Base-by-base conservation (phyloP, 352 stramenopile genomes). In the Phytophthora sp. region DNA sequence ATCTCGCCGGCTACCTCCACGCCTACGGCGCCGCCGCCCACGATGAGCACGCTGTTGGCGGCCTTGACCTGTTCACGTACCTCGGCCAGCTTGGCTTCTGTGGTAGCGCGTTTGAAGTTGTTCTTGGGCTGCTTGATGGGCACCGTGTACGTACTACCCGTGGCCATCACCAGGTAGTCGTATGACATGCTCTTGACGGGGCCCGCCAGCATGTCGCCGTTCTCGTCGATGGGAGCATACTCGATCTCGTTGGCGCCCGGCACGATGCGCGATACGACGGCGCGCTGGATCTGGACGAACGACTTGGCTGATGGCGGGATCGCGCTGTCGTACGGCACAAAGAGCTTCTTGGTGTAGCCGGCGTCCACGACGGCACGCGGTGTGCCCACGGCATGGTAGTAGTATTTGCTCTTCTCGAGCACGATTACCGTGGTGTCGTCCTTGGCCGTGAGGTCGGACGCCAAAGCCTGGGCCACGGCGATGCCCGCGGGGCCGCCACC, bases 121-220 rank as follows among this genome's bases (percentile, higher is more conserved):
- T 68, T 66, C 45, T 65, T 65, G 36, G 55, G 67, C 23, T 72
- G 75, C 46, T 89, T 91, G 63, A 89, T 82, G 2, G 82, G 82
- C 44, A 73, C 65, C 4, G 79, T 68, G 77, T 89, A 89, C 47
- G 69, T 86, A 65, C 72, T 85, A 12, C 78, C 78, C 0, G 80
- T 91, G 18, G 82, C 82, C 26, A 91, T 47, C 27, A 91, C 69
- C 7, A 89, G 62, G 51, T 84, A 89, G 74, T 88, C 80, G 47
- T 82, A 91, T 5, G 30, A n/a, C 18, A 89, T 36, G 30, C 51
- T 73, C 50, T 79, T 74, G 41, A 69, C 60, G 41, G 63, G 52
- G 3, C 50, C 60, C 4, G 58, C 49, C 45, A 73, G 46, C 52
- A 74, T 58, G 24, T 79, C 51, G 30, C 68, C 66, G 53, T 76